Percentiles rank a stretch among this genome's conserved stretches.
These are phyloP conservation scores for Phytophthora quininea DNA, from an alignment of 352 stramenopile species.

Conservation along the genomic window DNA sequence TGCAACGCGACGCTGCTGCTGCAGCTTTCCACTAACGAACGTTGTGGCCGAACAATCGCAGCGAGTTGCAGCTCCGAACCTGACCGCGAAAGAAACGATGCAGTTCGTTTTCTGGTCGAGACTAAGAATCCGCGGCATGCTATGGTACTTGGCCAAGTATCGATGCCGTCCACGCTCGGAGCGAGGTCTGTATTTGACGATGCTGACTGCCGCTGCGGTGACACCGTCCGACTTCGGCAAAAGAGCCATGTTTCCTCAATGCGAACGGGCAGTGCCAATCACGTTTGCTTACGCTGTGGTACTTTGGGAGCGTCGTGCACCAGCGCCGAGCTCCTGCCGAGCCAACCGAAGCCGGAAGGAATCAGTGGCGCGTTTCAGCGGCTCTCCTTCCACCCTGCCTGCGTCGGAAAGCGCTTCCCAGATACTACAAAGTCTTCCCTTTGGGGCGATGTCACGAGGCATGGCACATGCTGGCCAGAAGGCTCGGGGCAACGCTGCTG, in stretches of 20 bases:
- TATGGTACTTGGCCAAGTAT: too few species aligned
- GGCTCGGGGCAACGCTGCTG: not conserved
- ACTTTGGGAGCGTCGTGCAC: not conserved
- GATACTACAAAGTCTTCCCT: not conserved
- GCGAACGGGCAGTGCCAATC: conserved; percentile 3
- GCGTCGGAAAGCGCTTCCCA: not conserved
- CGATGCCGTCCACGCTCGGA: too few species aligned
- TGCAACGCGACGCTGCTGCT: not conserved
- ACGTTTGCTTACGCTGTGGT: not conserved
- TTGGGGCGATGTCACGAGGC: not conserved
- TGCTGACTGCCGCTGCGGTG: too few species aligned
- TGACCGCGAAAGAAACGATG: too few species aligned
- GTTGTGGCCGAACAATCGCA: not conserved
- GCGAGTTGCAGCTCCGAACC: conserved; percentile 12
- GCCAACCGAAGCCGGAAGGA: conserved; percentile 34
- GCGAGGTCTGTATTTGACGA: too few species aligned
- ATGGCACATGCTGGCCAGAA: not conserved
- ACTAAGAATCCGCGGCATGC: too few species aligned
- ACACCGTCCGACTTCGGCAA: not conserved
- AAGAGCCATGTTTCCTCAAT: conserved; percentile 14
- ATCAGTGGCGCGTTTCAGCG: conserved; percentile 23
- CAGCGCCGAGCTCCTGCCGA: not conserved
- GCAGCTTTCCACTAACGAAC: not conserved
- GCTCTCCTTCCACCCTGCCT: conserved; percentile 1
- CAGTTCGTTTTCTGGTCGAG: too few species aligned